Evolutionary conservation across 371 early-diverging fungal genomes (phyloP), one percentile per base, ranked within the genome.

Genomic region (Circinella umbellata): DNA sequence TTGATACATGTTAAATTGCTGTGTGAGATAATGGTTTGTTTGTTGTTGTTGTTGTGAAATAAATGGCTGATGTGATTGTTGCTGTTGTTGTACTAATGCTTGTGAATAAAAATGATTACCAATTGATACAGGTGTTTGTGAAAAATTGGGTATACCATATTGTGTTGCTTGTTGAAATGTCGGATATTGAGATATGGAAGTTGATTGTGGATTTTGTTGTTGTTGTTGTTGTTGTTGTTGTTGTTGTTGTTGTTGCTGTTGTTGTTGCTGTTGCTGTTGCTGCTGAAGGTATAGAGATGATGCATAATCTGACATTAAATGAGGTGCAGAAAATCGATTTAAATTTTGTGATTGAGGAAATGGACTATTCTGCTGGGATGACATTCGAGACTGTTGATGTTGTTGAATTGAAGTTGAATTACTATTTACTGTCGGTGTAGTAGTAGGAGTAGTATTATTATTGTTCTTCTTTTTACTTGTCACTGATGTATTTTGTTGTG

Each of bases 71-170:
- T 63, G 63, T 47, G 36, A 20, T 27, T 63, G 63, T 7, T 17
- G 27, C 27, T 0, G 15, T 17, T 38, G 15, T 61, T 15, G 38
- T 37, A 18, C 34, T 15, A 63, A n/a, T 8, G 63, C 8, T 47
- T 39, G 34, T 63, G 63, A n/a, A 63, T 47, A 63, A 8, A 34
- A 47, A 34, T 18, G 8, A 46, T 13, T 61, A 35, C 17, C 8
- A 17, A 61, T 37, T 35, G 61, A 61, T 61, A 60, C 39, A 11
- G 46, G 15, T 42, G 63, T 20, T 46, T 39, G 42, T 47, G 63
- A 47, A 11, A 46, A 42, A 20, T 36, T 13, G 0, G 18, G 62
- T 38, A 38, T 46, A 17, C 4, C 10, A 17, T 14, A 34, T 47
- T 27, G 38, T 47, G 47, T 4, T 47, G 18, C 8, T 14, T 27